Conservation (phyloP, 2,329 filamentous ascomycete species). For the Cladosporium colombiae region DNA sequence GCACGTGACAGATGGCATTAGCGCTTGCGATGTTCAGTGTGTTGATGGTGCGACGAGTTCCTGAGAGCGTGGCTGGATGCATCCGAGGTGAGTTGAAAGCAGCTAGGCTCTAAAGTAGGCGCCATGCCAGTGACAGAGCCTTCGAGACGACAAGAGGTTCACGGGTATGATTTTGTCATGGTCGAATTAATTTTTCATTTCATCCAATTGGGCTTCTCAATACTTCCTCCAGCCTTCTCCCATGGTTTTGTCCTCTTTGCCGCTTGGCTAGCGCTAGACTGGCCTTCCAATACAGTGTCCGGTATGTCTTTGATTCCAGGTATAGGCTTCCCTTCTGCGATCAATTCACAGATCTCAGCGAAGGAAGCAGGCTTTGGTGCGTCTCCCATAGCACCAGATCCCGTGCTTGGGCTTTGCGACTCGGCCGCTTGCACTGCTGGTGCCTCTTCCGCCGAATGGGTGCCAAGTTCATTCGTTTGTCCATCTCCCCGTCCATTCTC, state of each 20-base stretch:
- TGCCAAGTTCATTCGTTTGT: not conserved
- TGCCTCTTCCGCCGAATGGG: not conserved
- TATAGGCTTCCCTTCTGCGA: slow-evolving; percentile 78
- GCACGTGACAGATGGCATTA: not conserved
- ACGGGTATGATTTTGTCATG: not conserved
- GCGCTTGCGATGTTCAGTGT: not conserved
- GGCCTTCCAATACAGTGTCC: slow-evolving; percentile 70
- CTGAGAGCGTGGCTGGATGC: not conserved
- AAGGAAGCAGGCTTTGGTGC: slow-evolving; percentile 81
- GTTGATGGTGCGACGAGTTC: not conserved
- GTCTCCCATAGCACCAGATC: slow-evolving; percentile 39
- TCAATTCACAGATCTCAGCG: slow-evolving; percentile 80
- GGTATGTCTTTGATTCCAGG: slow-evolving; percentile 88
- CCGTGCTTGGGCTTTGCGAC: slow-evolving; percentile 24
- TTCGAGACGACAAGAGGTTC: not conserved
- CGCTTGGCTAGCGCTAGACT: slow-evolving; percentile 60
- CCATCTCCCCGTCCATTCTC: slow-evolving; percentile 33
- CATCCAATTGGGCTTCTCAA: slow-evolving; percentile 14
- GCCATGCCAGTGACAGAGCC: too few relatives aligned
- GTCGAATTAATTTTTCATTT: not conserved
- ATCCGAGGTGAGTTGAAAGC: too few relatives aligned
- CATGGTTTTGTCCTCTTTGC: slow-evolving; percentile 70
- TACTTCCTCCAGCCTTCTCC: slow-evolving; percentile 57
- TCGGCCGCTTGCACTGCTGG: not conserved
- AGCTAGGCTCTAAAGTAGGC: too few relatives aligned